phyloP scores from a whole-genome alignment of 228 moss, liverwort and hornwort species.

The Sphagnum magellanicum region DNA sequence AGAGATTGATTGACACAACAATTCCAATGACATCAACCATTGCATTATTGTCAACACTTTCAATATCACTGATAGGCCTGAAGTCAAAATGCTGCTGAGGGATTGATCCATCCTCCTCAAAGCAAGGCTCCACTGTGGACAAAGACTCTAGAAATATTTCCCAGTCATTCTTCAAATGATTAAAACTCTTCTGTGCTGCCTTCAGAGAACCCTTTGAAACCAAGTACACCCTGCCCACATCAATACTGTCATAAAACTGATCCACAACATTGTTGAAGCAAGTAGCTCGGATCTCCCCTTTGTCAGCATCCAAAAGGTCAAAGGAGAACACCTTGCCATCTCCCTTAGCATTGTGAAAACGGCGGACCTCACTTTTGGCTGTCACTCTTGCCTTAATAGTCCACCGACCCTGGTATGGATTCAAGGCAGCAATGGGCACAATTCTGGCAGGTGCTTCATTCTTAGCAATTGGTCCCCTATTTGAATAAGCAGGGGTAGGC shows the following conservation, averaged over 20 bases:
- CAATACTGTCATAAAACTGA: constrained; percentile 73
- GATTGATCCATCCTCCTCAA: constrained; percentile 66
- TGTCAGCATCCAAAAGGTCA: constrained; percentile 88
- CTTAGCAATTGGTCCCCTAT: constrained; percentile 58
- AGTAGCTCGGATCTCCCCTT: constrained; percentile 93
- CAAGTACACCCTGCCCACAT: constrained; percentile 75
- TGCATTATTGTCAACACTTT: constrained; percentile 59
- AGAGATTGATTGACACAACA: constrained; percentile 69
- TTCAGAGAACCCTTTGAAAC: constrained; percentile 83
- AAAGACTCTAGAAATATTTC: constrained; percentile 72
- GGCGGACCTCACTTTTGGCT: constrained; percentile 58
- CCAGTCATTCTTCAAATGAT: constrained; percentile 96
- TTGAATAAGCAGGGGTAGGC: constrained; percentile 46
- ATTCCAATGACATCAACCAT: constrained; percentile 83
- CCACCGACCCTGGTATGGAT: constrained; percentile 99
- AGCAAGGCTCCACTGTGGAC: constrained; percentile 74
- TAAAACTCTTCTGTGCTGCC: constrained; percentile 78
- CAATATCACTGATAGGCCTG: constrained; percentile 78
- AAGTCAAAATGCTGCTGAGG: constrained; percentile 86
- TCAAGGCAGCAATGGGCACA: constrained; percentile 78
- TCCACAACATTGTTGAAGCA: constrained; percentile 87
- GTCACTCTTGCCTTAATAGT: constrained; percentile 94
- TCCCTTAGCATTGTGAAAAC: constrained; percentile 88
- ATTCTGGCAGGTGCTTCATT: constrained; percentile 83
- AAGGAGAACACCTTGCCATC: constrained; percentile 90